phyloP scores from a whole-genome alignment of 306 rosid genomes.

The Gastrolobium villosum region DNA sequence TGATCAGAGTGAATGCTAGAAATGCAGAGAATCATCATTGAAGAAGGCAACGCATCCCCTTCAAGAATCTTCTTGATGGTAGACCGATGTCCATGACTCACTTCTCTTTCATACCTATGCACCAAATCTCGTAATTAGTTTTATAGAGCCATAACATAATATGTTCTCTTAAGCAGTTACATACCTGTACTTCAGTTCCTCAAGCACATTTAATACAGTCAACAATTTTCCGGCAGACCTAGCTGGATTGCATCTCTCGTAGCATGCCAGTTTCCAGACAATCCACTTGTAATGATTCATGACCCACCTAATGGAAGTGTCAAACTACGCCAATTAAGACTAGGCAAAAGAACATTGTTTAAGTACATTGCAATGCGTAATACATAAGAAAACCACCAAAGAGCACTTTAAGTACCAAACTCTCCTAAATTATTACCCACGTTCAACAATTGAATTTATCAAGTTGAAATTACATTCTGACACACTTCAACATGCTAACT shows the following conservation, averaged over 20 bases:
- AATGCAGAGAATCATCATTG: constrained; percentile 84
- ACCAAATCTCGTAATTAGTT: constrained; percentile 32
- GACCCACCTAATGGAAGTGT: constrained; percentile 78
- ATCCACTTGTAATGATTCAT: constrained; percentile 92
- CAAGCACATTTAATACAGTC: constrained; percentile 76
- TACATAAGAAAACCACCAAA: constrained; percentile 23
- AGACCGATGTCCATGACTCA: constrained; percentile 87
- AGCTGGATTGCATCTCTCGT: constrained; percentile 73
- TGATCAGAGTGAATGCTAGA: constrained; percentile 67
- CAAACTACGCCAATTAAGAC: constrained; percentile 41
- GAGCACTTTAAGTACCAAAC: constrained; percentile 27
- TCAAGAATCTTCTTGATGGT: constrained; percentile 86
- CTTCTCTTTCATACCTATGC: constrained; percentile 92
- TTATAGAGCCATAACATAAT: constrained; percentile 42
- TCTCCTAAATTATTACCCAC: constrained; percentile 9
- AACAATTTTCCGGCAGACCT: constrained; percentile 65
- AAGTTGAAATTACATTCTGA: constrained; percentile 37
- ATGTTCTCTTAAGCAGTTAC: constrained; percentile 37
- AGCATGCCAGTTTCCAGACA: constrained; percentile 94
- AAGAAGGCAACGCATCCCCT: constrained; percentile 88
- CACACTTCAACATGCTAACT: constrained; percentile 1
- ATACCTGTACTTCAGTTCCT: constrained; percentile 95
- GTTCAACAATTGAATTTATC: constrained; percentile 4
- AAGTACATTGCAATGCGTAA: not conserved
- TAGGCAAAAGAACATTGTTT: not conserved